Percentiles rank a stretch among this genome's conserved stretches.
These are phyloP conservation scores for Pseudozyma sp. DNA, from an alignment of 1,284 basidiomycete species.

Conservation along the genomic window DNA sequence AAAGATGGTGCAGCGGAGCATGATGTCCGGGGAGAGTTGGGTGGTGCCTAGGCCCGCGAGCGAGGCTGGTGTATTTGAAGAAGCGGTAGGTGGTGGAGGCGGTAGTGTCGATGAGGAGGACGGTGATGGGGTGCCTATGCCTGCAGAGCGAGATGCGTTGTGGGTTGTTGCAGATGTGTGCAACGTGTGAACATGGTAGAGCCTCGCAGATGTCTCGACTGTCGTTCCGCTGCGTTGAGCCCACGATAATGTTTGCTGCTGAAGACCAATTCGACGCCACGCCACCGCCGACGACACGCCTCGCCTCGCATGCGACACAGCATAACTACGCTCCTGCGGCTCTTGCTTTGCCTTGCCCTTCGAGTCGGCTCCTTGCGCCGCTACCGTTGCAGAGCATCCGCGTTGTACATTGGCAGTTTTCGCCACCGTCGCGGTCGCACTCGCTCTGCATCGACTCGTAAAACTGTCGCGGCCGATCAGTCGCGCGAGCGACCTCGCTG, in stretches of 20 bases:
- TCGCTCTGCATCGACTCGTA: background rate
- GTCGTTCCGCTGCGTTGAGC: background rate
- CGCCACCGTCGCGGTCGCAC: background rate
- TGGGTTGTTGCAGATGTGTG: background rate
- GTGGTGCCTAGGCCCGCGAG: conserved; percentile 42
- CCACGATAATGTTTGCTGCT: background rate
- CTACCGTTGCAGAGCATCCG: no score
- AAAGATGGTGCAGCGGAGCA: conserved; percentile 64
- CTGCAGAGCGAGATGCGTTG: background rate
- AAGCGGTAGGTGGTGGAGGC: background rate
- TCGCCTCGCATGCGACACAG: background rate
- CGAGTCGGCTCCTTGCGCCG: background rate
- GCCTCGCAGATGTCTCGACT: background rate
- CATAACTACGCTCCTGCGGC: background rate
- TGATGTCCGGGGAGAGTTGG: conserved; percentile 54
- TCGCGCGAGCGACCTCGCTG: conserved; percentile 1
- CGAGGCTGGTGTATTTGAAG: background rate
- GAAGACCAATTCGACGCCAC: background rate
- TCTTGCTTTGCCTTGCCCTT: conserved; percentile 3
- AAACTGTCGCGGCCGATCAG: no score
- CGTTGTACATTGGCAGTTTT: background rate
- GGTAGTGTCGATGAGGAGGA: conserved; percentile 5
- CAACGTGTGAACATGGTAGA: background rate
- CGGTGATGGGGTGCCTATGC: background rate
- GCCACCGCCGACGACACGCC: background rate